A percentile compares a stretch with the other conserved stretches of the same genome.
Evolutionary conservation across 2,329 filamentous ascomycete species (phyloP).

Genomic region (Verticillium tricorpus): DNA sequence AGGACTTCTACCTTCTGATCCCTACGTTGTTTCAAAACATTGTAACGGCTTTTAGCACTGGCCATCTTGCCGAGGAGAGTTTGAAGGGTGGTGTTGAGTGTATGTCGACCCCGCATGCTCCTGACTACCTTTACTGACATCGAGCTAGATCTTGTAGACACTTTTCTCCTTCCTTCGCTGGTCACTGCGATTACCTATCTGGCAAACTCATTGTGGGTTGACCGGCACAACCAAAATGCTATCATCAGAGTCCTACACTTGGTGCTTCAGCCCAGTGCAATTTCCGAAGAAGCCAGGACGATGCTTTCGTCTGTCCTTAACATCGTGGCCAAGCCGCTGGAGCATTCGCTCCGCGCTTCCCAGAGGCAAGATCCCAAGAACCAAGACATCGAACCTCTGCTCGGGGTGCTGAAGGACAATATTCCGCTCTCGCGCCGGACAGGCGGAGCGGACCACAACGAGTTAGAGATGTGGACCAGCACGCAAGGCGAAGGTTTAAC

Average conservation of each 20-base stretch:
- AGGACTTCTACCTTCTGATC: slow-evolving; percentile 76
- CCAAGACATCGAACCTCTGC: slow-evolving; percentile 65
- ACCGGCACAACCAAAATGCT: slow-evolving; percentile 61
- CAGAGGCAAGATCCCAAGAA: slow-evolving; percentile 63
- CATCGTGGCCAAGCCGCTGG: slow-evolving; percentile 65
- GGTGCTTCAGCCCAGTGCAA: slow-evolving; percentile 64
- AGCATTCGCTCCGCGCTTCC: slow-evolving; percentile 61
- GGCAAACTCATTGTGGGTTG: slow-evolving; percentile 63
- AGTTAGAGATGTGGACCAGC: slow-evolving; percentile 64
- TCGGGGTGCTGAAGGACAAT: slow-evolving; percentile 59
- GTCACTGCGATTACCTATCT: slow-evolving; percentile 71
- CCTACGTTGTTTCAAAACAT: slow-evolving; percentile 75
- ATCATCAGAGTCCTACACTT: slow-evolving; percentile 69
- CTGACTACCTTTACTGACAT: slow-evolving; percentile 12
- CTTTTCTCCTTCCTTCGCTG: slow-evolving; percentile 74
- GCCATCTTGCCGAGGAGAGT: slow-evolving; percentile 61
- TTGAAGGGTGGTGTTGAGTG: slow-evolving; percentile 74
- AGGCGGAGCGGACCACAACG: slow-evolving; percentile 57
- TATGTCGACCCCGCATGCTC: slow-evolving; percentile 31
- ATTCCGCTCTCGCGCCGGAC: slow-evolving; percentile 57
- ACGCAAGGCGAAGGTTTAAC: slow-evolving; percentile 52
- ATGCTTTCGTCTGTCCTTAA: slow-evolving; percentile 70
- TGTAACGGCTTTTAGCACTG: slow-evolving; percentile 63
- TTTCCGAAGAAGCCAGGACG: slow-evolving; percentile 64
- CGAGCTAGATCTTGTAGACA: slow-evolving; percentile 64